Conservation (phyloP, 2,329 filamentous ascomycete genomes). For the Penicillium hesseltinei region DNA sequence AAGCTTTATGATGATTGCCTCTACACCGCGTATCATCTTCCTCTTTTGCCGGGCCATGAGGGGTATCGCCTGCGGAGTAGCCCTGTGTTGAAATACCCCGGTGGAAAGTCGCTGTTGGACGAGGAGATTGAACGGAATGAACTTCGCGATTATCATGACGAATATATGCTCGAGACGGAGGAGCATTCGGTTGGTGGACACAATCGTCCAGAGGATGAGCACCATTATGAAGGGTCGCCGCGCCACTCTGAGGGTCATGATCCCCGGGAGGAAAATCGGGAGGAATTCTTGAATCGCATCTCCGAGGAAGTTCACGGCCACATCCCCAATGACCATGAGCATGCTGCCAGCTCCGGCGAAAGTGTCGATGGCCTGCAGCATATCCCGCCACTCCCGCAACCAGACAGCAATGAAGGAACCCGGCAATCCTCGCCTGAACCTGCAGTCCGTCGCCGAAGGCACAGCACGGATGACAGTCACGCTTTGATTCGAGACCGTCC, state of each 20-base stretch:
- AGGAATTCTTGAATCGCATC: conserved; percentile 14
- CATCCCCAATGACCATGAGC: conserved; percentile 5
- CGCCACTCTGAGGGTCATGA: conserved; percentile 12
- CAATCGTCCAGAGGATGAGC: conserved; percentile 31
- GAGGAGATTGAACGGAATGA: conserved; percentile 96
- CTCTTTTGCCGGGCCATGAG: conserved; percentile 78
- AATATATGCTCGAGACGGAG: conserved; percentile 71
- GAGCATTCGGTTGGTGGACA: conserved; percentile 46
- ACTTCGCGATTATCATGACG: conserved; percentile 81
- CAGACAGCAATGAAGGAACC: conserved; percentile 4
- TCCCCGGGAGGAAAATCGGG: conserved; percentile 9
- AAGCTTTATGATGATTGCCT: conserved; percentile 98
- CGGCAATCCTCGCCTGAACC: conserved; percentile 11
- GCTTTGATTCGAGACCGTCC: conserved; percentile 21
- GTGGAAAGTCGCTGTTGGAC: conserved; percentile 87
- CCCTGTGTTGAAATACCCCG: conserved; percentile 86
- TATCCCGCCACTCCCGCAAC: neutral
- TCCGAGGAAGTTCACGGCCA: conserved; percentile 15
- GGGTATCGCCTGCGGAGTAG: conserved; percentile 87
- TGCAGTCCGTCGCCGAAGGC: conserved; percentile 18
- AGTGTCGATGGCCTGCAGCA: neutral
- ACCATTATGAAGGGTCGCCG: conserved; percentile 21
- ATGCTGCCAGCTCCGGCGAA: conserved; percentile 1
- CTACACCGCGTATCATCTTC: conserved; percentile 92
- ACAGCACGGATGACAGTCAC: conserved; percentile 26